Evolutionary conservation across 2,329 filamentous ascomycete genomes (phyloP), one percentile per base, ranked within the genome.

Genomic region (Monilinia aucupariae): DNA sequence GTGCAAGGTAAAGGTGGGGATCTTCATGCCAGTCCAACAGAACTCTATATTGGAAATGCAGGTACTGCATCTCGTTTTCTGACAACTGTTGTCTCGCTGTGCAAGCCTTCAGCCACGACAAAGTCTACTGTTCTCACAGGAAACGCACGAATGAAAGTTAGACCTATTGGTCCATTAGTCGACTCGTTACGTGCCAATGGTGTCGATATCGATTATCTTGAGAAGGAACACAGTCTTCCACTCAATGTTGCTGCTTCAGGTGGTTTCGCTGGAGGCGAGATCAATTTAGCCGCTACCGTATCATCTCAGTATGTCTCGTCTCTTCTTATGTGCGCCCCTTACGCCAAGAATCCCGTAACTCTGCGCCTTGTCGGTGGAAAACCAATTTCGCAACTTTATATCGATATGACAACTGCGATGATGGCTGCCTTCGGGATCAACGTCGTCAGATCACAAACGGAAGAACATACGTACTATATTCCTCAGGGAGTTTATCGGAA

Each of bases 241-340:
- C 78, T 99, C 15, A 85, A 87, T 64, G 88, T 99, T 58, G 84
- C 88, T 66, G 92, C 94, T 52, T 89, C 89, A 30, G 88, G 87
- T 54, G 93, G 92, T 4, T 88, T 97, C 68, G 84, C 86, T 53
- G 93, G 92, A 62, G 94, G 94, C 45, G 81, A 89, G 34, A 97
- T 99, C 70, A 90, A 96, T 74, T 82, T 99, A 63, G 91, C 92
- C 13, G 94, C 94, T 0, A 97, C 94, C 49, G 89, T 97, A 20
- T 99, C 94, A 10, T 97, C 94, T n/a, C 94, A 99, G 77, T 99
- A 97, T 73, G 94, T 99, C 45, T 97, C 94, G 0, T 97, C 93
- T 1, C 86, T 99, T 67, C 81, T 99, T 59, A 96, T 99, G 91
- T 96, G 92, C 64, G 94, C 94, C 0, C 94, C 94, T 0, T 99